A percentile compares a stretch with the other conserved stretches of the same genome.
Conservation (phyloP, 2,329 filamentous ascomycete genomes). For the Didymella pomorum region DNA sequence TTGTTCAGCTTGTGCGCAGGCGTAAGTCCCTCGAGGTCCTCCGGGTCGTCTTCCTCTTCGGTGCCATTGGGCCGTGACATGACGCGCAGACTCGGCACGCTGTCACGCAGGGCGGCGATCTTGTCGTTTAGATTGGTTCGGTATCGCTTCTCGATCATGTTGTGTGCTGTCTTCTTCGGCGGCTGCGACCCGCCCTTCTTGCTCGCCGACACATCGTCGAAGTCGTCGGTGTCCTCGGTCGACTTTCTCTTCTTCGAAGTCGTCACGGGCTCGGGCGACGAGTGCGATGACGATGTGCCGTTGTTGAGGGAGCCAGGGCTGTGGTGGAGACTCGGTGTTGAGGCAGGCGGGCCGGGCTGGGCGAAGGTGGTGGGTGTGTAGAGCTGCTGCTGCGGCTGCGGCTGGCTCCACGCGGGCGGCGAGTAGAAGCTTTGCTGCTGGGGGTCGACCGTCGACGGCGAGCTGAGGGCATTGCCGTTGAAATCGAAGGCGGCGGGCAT, state of each 20-base stretch:
- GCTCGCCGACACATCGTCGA: slow-evolving; percentile 62
- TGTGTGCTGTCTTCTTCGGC: slow-evolving; percentile 92
- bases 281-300: slow-evolving; percentile 59
- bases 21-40: slow-evolving; percentile 72
- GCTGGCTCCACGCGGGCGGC: slow-evolving; percentile 43
- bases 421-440: slow-evolving; percentile 42
- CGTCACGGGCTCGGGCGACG: slow-evolving; percentile 66
- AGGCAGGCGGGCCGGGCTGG: slow-evolving; percentile 36
- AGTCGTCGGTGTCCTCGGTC: slow-evolving; percentile 63
- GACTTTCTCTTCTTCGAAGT: slow-evolving; percentile 51
- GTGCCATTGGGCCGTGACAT: slow-evolving; percentile 69
- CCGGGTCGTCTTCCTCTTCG: slow-evolving; percentile 80
- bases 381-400: slow-evolving; percentile 33
- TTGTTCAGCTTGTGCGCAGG: slow-evolving; percentile 96
- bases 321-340: slow-evolving; percentile 49
- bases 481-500: slow-evolving; percentile 48
- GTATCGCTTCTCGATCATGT: slow-evolving; percentile 98
- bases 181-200: slow-evolving; percentile 64
- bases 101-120: slow-evolving; percentile 89
- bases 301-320: slow-evolving; percentile 49
- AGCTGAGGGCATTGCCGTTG: slow-evolving; percentile 41
- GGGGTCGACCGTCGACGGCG: slow-evolving; percentile 39
- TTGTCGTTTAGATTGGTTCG: slow-evolving; percentile 97
- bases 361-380: slow-evolving; percentile 38
- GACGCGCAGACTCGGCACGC: slow-evolving; percentile 86